phyloP scores from a whole-genome alignment of 225 moss, liverwort and hornwort genomes.

The Anthoceros angustus region DNA sequence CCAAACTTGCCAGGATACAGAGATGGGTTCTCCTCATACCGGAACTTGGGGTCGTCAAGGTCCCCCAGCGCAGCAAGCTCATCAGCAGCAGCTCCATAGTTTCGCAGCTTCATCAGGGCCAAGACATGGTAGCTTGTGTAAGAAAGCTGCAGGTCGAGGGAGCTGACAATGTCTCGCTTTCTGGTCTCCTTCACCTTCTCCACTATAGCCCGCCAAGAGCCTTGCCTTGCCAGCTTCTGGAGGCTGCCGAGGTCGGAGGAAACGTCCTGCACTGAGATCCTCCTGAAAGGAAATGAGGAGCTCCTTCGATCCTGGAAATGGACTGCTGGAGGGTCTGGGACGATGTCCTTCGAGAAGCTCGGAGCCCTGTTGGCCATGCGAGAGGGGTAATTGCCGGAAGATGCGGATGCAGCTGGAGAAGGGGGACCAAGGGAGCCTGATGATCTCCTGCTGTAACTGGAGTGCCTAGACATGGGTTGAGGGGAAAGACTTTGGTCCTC shows the following conservation, averaged over 20 bases:
- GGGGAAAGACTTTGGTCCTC: neutral
- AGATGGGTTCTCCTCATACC: constrained; percentile 59
- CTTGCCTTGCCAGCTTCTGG: constrained; percentile 49
- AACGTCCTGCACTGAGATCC: constrained; percentile 17
- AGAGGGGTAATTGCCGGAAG: constrained; percentile 15
- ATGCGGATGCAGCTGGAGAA: constrained; percentile 25
- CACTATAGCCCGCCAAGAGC: constrained; percentile 66
- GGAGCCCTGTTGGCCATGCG: neutral
- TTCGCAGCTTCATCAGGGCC: constrained; percentile 86
- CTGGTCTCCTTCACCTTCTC: constrained; percentile 72
- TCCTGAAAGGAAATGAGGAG: constrained; percentile 10
- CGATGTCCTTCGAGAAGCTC: neutral
- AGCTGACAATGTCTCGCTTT: constrained; percentile 34
- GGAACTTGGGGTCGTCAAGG: constrained; percentile 48
- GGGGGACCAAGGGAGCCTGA: constrained; percentile 9
- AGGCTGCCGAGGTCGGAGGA: constrained; percentile 22
- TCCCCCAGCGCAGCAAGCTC: constrained; percentile 63
- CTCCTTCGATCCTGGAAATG: constrained; percentile 14
- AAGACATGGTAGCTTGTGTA: constrained; percentile 59
- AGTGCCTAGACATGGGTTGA: neutral
- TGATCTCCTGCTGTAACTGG: neutral
- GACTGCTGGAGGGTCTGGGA: neutral
- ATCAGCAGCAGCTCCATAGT: constrained; percentile 69
- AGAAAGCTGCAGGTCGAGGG: constrained; percentile 61
- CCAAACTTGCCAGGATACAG: constrained; percentile 70